Conservation (phyloP, 2,329 filamentous ascomycete species). For the Teratosphaeria zuluensis region DNA sequence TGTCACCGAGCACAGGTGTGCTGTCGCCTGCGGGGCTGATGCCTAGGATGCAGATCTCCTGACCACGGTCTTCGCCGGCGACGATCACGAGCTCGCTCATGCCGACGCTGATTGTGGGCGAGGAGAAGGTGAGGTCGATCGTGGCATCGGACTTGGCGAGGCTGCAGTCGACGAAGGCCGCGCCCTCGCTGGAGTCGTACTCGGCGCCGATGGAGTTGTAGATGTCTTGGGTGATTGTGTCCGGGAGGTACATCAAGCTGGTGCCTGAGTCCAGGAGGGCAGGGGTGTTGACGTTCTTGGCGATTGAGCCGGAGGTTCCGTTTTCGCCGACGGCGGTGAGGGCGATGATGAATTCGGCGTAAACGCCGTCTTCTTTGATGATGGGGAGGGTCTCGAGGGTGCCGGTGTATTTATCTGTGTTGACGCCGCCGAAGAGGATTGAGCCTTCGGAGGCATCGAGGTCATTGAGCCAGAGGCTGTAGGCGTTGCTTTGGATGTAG, state of each 20-base stretch:
- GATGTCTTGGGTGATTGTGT: conserved; percentile 42
- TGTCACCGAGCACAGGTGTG: conserved; percentile 48
- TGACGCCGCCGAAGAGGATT: conserved; percentile 73
- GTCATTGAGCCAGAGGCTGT: conserved; percentile 57
- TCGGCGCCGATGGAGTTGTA: conserved; percentile 32
- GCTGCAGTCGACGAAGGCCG: conserved; percentile 45
- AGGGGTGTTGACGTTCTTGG: conserved; percentile 33
- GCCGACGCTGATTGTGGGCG: conserved; percentile 44
- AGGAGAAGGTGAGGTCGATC: conserved; percentile 49
- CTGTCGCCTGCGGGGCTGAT: conserved; percentile 42
- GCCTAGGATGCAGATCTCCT: conserved; percentile 39
- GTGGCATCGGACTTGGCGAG: conserved; percentile 39
- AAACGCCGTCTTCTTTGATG: conserved; percentile 36
- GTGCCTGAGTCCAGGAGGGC: conserved; percentile 67
- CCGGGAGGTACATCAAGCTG: conserved; percentile 61
- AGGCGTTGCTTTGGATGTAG: conserved; percentile 53
- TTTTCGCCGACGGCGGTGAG: conserved; percentile 39
- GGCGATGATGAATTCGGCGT: conserved; percentile 46
- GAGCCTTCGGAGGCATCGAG: conserved; percentile 54
- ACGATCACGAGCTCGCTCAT: conserved; percentile 48
- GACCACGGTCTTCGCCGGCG: conserved; percentile 31
- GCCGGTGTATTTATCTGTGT: conserved; percentile 63
- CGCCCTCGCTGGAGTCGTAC: conserved; percentile 32
- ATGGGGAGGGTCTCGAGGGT: conserved; percentile 53
- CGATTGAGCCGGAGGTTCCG: conserved; percentile 34